A percentile compares a stretch with the other conserved stretches of the same genome.
phyloP scores from a whole-genome alignment of 257 asterid genomes.

The Capsicum pubescens region DNA sequence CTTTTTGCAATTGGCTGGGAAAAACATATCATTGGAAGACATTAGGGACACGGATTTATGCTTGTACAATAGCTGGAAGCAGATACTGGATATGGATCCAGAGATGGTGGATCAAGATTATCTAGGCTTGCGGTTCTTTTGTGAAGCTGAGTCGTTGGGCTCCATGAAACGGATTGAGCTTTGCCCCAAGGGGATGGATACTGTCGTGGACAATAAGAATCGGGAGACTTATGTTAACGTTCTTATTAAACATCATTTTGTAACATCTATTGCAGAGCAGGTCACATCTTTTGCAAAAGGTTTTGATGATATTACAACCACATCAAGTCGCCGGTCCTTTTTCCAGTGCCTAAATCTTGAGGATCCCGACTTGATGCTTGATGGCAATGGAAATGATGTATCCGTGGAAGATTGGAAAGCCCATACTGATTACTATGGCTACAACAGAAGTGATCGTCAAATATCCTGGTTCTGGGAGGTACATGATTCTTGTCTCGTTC shows the following conservation, averaged over 20 bases:
- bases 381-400: slow-evolving; percentile 61
- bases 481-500: not conserved
- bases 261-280: slow-evolving; percentile 61
- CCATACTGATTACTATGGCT: slow-evolving; percentile 80
- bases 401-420: slow-evolving; percentile 90
- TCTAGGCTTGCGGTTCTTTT: too few species aligned
- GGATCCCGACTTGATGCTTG: slow-evolving; percentile 78
- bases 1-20: too few species aligned
- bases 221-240: slow-evolving; percentile 68
- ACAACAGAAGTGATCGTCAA: slow-evolving; percentile 65
- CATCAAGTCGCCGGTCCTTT: slow-evolving; percentile 46
- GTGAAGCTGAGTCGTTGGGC: slow-evolving; percentile 57
- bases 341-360: slow-evolving; percentile 58
- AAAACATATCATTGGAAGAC: too few species aligned
- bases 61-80: too few species aligned
- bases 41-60: too few species aligned
- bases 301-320: slow-evolving; percentile 59
- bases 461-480: slow-evolving; percentile 97
- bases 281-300: slow-evolving; percentile 64
- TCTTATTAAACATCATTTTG: slow-evolving; percentile 71
- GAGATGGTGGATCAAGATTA: too few species aligned
- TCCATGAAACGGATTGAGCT: slow-evolving; percentile 69
- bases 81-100: too few species aligned
- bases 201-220: slow-evolving; percentile 67
- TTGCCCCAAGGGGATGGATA: slow-evolving; percentile 58